A percentile compares a stretch with the other conserved stretches of the same genome.
These are phyloP conservation scores for Lathyrus aphaca DNA, from an alignment of 306 rosid genomes.

Conservation along the genomic window DNA sequence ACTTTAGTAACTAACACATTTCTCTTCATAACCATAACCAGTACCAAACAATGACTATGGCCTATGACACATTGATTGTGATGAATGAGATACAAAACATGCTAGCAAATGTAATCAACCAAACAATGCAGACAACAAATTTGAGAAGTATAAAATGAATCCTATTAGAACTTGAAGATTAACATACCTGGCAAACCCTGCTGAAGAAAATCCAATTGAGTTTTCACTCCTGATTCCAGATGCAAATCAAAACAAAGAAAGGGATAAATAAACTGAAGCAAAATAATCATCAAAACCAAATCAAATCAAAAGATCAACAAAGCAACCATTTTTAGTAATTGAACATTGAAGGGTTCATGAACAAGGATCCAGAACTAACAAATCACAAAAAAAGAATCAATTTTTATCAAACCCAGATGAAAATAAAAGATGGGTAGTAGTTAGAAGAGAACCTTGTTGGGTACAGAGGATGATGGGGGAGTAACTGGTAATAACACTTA, in stretches of 20 bases:
- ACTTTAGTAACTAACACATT: too few relatives aligned
- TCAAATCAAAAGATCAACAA: constrained; percentile 17
- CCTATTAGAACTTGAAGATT: constrained; percentile 26
- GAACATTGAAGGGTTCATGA: constrained; percentile 33
- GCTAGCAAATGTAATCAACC: constrained; percentile 3
- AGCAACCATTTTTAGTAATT: constrained; percentile 24
- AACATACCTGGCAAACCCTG: constrained; percentile 97
- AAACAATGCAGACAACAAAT: constrained; percentile 16
- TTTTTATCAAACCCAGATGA: constrained; percentile 43
- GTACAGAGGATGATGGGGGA: constrained; percentile 91
- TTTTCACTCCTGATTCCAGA: constrained; percentile 70
- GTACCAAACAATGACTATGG: neutral
- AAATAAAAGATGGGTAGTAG: constrained; percentile 27
- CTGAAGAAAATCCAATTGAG: constrained; percentile 88
- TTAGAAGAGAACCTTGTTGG: constrained; percentile 67
- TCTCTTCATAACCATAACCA: too few relatives aligned
- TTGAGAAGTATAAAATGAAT: constrained; percentile 30
- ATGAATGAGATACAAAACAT: constrained; percentile 15
- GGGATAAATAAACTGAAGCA: constrained; percentile 31
- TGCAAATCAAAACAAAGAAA: constrained; percentile 18
- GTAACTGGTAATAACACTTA: constrained; percentile 79
- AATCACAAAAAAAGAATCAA: constrained; percentile 47
- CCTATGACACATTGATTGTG: neutral
- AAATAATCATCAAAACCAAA: constrained; percentile 17
- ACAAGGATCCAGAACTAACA: constrained; percentile 36